phyloP scores from a whole-genome alignment of 1,284 basidiomycete species.

The Ceratobasidium papillatum region DNA sequence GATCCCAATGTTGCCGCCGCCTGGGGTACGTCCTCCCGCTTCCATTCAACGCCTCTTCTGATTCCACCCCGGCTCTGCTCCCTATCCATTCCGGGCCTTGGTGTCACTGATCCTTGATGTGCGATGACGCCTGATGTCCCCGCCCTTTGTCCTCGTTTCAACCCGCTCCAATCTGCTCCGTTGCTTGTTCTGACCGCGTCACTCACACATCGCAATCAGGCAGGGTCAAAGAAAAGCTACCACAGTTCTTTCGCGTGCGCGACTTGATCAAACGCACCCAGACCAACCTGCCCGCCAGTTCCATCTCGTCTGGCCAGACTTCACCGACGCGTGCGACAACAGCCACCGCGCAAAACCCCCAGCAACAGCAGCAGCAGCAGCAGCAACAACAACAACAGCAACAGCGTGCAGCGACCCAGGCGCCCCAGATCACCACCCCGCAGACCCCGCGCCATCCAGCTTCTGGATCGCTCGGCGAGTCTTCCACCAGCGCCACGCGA shows the following conservation, averaged over 20 bases:
- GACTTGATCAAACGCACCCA: conserved; percentile 44
- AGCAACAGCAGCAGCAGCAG: conserved; percentile 17
- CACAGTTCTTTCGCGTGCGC: conserved; percentile 46
- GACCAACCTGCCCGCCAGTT: conserved; percentile 17
- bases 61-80: neutral
- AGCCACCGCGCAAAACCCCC: conserved; percentile 33
- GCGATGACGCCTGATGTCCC: conserved; percentile 36
- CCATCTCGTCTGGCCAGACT: conserved; percentile 30
- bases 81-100: conserved; percentile 15
- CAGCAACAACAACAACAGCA: conserved; percentile 27
- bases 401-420: conserved; percentile 19
- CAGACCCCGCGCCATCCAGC: conserved; percentile 35
- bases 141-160: conserved; percentile 37
- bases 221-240: conserved; percentile 46
- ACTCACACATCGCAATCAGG: conserved; percentile 38
- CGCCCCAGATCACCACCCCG: conserved; percentile 33
- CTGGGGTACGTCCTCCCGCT: conserved; percentile 43
- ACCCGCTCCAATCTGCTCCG: conserved; percentile 20
- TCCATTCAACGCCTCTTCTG: conserved; percentile 19
- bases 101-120: conserved; percentile 40
- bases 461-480: conserved; percentile 36
- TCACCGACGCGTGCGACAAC: conserved; percentile 33
- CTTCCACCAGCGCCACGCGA: conserved; percentile 35
- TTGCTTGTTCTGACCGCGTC: conserved; percentile 36
- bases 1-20: conserved; percentile 41